Base-by-base conservation (phyloP, 2,329 filamentous ascomycete species). In the Ophiostoma sp. region DNA sequence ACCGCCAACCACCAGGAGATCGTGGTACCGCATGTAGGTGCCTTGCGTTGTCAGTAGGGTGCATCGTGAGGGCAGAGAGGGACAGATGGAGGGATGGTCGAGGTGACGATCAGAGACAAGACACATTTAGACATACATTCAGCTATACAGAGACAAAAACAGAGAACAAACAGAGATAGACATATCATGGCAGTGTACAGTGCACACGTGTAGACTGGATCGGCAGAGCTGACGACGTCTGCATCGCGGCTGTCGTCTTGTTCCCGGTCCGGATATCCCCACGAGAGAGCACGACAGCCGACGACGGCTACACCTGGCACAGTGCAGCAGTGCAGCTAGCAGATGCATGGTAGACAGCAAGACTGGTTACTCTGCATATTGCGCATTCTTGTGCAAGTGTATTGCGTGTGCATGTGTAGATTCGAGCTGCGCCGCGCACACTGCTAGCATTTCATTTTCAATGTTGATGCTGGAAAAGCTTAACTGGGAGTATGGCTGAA, bases 141-240 rank as follows among this genome's bases (percentile, higher is more conserved):
- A 41, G 6, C 39, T 8, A 15, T 15, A 41, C 39, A 52, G 44
- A 15, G 48, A 52, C 20, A 52, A 20, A 52, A 2, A 52, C 15
- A 52, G 17, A 20, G n/a, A 52, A 52, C 20, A 52, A 7, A 20
- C 17, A 52, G 15, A 52, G 4, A 52, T 3, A 52, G 17, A 52
- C 44, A 52, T 15, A 62, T 54, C 52, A 54, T 54, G 15, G 23
- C 20, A 6, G 13, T 6, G 13, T 6, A 1, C 13, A 10, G 6
- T 54, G 57, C 11, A 31, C 15, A 33, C 57, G 57, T 60, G 57
- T 17, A n/a, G 52, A 7, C 57, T 31, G 27, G 57, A 33, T 33
- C 57, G 57, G 57, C 57, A 62, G 57, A 31, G 52, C 52, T 62
- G 57, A 62, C 57, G 57, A 62, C 57, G 27, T 62, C 57, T 62